Evolutionary conservation across 2,329 filamentous ascomycete genomes (phyloP), one percentile per base, ranked within the genome.

Genomic region (Byssoonygena ceratinophila): DNA sequence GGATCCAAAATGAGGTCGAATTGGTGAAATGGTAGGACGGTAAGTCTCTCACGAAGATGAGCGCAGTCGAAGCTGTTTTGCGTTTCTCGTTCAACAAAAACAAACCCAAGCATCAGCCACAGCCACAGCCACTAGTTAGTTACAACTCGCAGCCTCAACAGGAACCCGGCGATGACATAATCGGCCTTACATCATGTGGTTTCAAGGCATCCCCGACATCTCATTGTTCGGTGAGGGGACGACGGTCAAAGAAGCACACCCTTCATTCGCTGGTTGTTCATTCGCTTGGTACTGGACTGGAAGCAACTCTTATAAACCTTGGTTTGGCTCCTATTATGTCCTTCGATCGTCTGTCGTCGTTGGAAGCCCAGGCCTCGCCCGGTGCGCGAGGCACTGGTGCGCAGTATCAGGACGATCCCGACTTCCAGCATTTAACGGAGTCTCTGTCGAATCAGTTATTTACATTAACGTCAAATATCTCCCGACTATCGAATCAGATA

Each of bases 391-490:
- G 81, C 55, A 82, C 85, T 67, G 85, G 85, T 65, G 76, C 82
- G 43, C 74, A 81, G 63, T 98, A 95, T 72, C 77, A 80, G 64
- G 92, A 98, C 72, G 88, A 97, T 67, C 92, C 92, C 48, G 89
- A 89, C 59, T 98, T 97, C 76, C 80, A 87, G 64, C 78, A 80
- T 54, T 80, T 94, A 61, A 87, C 90, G 57, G 83, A 87, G 64
- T 79, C 84, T 54, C 80, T 97, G 55, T 94, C 87, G 70, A 85
- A 87, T 69, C 85, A 91, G 68, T 78, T 98, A 47, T 95, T 96
- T 73, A 82, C 83, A 56, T 79, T 98, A 57, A 90, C 90, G 50
- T 85, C 85, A 58, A 92, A 90, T 69, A 91, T 95, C 61, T 83
- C 87, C 53, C 84, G 87, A 54, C 78, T 98, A 20, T 84, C 83